A percentile compares a stretch with the other conserved stretches of the same genome.
phyloP scores from a whole-genome alignment of 192 early-diverging fungal genomes.

The Martensiomyces pterosporus region DNA sequence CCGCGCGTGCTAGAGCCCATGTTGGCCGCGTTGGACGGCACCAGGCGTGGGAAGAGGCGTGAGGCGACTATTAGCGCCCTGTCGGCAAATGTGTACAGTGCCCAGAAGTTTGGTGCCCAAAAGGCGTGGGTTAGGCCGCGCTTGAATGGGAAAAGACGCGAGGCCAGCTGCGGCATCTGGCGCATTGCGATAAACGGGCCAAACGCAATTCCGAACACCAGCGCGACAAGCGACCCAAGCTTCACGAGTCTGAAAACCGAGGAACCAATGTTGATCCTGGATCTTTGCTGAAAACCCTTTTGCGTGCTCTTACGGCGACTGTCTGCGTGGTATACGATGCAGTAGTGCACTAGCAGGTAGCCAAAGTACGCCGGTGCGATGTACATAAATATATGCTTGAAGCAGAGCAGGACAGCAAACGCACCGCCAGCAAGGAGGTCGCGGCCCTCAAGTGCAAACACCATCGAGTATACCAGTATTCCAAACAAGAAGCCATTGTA shows the following conservation, averaged over 20 bases:
- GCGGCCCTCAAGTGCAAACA: conserved; percentile 62
- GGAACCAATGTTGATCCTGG: conserved; percentile 1
- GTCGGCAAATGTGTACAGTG: conserved; percentile 80
- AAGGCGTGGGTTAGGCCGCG: conserved; percentile 94
- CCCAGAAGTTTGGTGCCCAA: conserved; percentile 99
- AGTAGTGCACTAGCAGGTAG: conserved; percentile 76
- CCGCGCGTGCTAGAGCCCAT: conserved; percentile 75
- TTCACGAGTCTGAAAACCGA: conserved; percentile 50
- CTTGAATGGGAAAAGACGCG: conserved; percentile 92
- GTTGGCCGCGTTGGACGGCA: background rate
- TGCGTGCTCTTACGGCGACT: background rate
- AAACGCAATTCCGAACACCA: conserved; percentile 75
- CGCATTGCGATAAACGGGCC: conserved; percentile 70
- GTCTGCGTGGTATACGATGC: conserved; percentile 39
- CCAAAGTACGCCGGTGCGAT: conserved; percentile 91
- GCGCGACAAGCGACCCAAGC: conserved; percentile 60
- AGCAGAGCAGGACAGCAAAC: conserved; percentile 89
- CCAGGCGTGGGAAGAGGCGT: background rate
- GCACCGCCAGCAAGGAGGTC: conserved; percentile 54
- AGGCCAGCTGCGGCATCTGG: conserved; percentile 72
- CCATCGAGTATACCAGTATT: conserved; percentile 74
- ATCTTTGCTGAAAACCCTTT: background rate
- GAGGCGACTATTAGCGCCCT: conserved; percentile 51
- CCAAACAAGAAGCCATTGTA: conserved; percentile 95
- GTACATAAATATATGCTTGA: conserved; percentile 96